A percentile compares a stretch with the other conserved stretches of the same genome.
These are phyloP conservation scores for Balansia obtecta DNA, from an alignment of 2,329 filamentous ascomycete species.

Conservation along the genomic window DNA sequence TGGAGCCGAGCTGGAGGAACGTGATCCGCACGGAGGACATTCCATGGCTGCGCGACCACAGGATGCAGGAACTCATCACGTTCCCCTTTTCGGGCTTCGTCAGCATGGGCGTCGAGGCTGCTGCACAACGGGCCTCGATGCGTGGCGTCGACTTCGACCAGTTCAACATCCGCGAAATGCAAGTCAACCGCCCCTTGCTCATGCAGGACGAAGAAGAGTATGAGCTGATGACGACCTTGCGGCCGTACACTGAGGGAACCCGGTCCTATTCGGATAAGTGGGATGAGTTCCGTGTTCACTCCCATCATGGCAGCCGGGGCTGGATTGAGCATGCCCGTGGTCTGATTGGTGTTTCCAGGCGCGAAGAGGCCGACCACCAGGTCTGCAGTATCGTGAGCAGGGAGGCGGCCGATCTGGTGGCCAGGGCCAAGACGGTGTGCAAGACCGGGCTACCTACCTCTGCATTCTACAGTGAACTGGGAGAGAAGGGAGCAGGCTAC, in stretches of 20 bases:
- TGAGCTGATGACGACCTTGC: slow-evolving; percentile 15
- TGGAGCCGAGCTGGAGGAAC: slow-evolving; percentile 37
- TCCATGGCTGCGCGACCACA: slow-evolving; percentile 47
- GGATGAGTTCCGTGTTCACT: slow-evolving; percentile 45
- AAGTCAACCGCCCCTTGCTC: slow-evolving; percentile 4
- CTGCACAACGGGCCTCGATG: slow-evolving; percentile 20
- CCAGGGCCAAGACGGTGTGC: slow-evolving; percentile 13
- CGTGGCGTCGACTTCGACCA: slow-evolving; percentile 8
- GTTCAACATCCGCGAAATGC: slow-evolving; percentile 4
- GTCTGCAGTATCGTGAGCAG: neutral
- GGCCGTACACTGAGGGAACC: slow-evolving; percentile 16
- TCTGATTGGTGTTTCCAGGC: slow-evolving; percentile 27
- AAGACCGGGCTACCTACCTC: slow-evolving; percentile 3
- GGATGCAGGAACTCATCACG: slow-evolving; percentile 41
- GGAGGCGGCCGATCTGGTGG: neutral
- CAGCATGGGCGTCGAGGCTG: slow-evolving; percentile 38
- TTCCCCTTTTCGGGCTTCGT: slow-evolving; percentile 43
- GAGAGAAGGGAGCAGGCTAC: slow-evolving; percentile 14
- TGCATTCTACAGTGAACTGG: slow-evolving; percentile 14
- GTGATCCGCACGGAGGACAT: slow-evolving; percentile 33
- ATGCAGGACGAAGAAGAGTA: slow-evolving; percentile 11
- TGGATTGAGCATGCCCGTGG: slow-evolving; percentile 49
- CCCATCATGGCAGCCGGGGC: slow-evolving; percentile 35
- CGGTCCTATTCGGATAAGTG: slow-evolving; percentile 28
- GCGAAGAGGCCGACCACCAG: neutral